Percentiles rank a stretch among this genome's conserved stretches.
Conservation (phyloP, 2,329 filamentous ascomycete genomes). For the Pseudocercospora crystallina region DNA sequence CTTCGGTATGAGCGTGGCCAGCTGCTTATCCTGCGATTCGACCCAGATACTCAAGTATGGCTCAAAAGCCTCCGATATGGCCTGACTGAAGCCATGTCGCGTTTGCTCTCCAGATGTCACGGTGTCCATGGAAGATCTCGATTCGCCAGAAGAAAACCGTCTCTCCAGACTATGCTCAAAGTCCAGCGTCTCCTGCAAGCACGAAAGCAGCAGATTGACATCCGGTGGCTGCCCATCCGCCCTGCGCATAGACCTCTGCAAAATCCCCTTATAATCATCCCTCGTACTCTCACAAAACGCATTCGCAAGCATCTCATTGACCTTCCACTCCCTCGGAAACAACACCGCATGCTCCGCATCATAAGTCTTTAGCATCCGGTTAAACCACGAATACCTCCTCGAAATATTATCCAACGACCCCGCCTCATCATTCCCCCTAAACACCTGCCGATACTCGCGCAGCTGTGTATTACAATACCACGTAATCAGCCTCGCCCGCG, state of each 20-base stretch:
- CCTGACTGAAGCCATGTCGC: conserved; percentile 76
- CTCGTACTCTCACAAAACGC: conserved; percentile 93
- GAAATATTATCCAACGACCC: conserved; percentile 96
- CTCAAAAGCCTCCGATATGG: conserved; percentile 95
- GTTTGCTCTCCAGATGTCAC: conserved; percentile 68
- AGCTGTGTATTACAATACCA: conserved; percentile 99
- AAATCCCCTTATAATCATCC: conserved; percentile 90
- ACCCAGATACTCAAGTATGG: conserved; percentile 97
- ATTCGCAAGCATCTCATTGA: conserved; percentile 85
- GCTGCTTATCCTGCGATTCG: conserved; percentile 87
- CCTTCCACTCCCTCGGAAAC: conserved; percentile 84
- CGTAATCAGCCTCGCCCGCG: conserved; percentile 75
- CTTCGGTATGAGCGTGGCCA: conserved; percentile 79
- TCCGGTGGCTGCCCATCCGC: conserved; percentile 77
- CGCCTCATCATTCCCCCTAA: conserved; percentile 93
- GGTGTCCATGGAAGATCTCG: conserved; percentile 80
- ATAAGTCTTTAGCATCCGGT: conserved; percentile 90
- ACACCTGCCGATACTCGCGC: conserved; percentile 92
- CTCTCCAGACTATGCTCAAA: conserved; percentile 91
- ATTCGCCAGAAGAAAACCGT: conserved; percentile 67
- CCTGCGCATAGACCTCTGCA: conserved; percentile 82
- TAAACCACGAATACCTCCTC: conserved; percentile 92
- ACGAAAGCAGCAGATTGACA: conserved; percentile 83
- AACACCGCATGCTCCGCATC: conserved; percentile 88
- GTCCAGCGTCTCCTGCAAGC: conserved; percentile 91